A percentile compares a stretch with the other conserved stretches of the same genome.
phyloP scores from a whole-genome alignment of 2,329 filamentous ascomycete genomes.

The Neophaeococcomyces aloes region DNA sequence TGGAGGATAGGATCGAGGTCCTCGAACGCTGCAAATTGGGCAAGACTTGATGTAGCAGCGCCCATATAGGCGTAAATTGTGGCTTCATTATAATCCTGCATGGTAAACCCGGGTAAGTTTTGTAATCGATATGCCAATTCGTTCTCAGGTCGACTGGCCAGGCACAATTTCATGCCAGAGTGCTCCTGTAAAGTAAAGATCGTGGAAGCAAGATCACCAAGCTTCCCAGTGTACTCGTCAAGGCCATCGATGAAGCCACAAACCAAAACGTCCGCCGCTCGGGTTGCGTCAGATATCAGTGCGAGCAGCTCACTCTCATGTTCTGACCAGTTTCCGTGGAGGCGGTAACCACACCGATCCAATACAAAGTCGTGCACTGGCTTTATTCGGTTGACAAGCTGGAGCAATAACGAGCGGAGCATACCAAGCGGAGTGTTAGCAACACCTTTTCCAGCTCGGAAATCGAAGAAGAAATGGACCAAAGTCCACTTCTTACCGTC shows the following conservation, averaged over 20 bases:
- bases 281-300: neutral
- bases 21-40: neutral
- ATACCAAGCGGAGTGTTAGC: neutral
- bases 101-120: neutral
- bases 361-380: neutral
- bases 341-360: neutral
- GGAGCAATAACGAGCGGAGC: neutral
- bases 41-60: neutral
- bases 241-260: conserved; percentile 1
- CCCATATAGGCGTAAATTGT: neutral
- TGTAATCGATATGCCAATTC: neutral
- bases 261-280: neutral
- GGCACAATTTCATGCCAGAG: neutral
- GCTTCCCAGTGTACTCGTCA: neutral
- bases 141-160: neutral
- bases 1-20: neutral
- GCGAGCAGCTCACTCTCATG: neutral
- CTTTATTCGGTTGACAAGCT: neutral
- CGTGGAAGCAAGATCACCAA: neutral
- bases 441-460: neutral
- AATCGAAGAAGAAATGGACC: conserved; percentile 3
- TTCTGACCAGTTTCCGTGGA: neutral
- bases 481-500: neutral
- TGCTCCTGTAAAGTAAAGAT: neutral
- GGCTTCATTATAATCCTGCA: neutral